Base-by-base conservation (phyloP, 2,329 filamentous ascomycete species). In the Sporothrix euskadiensis region DNA sequence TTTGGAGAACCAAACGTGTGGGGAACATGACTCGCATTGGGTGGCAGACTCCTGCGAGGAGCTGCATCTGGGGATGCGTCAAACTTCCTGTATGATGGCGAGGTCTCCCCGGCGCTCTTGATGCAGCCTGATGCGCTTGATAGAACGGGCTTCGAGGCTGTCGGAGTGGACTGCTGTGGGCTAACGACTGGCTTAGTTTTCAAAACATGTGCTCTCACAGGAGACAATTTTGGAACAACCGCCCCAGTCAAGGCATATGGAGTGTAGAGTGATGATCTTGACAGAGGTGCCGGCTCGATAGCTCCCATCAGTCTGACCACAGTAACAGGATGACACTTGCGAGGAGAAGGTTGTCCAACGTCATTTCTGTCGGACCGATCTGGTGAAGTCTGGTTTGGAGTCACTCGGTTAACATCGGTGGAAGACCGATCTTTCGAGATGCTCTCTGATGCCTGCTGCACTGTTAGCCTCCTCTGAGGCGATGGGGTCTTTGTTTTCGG, bases 271-370 rank as follows among this genome's bases (percentile, higher is more conserved):
- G 68, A 57, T 16, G 59, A 71, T 4, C 76, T 72, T 6, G 71
- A 54, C 9, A 72, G 71, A n/a, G 75, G 71, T 4, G 47, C 32
- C 5, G 76, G 74, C n/a, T 73, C 66, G 22, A 76, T 74, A 0
- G 76, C 75, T 9, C 66, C 73, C 75, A 76, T 71, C 6, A 76
- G 75, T 30, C 75, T 63, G 0, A 61, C 39, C 14, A 74, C 32
- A 3, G 41, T 19, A 2, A 72, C 54, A 3, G 66, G 19, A 9
- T 69, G 66, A n/a, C 49, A 54, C 9, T 69, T 65, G 6, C 44
- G 66, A n/a, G n/a, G 44, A 26, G 47, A 2, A 19, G 47, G 4
- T 12, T n/a, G n/a, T 19, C n/a, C 32, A 6, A 39, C 16, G 16
- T 8, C 12, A 22, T 49, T 16, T 14, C 22, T 8, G 22, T 30